These are phyloP conservation scores for Poa annua DNA, from an alignment of 176 grass and related monocot genomes.

Conservation along the genomic window DNA sequence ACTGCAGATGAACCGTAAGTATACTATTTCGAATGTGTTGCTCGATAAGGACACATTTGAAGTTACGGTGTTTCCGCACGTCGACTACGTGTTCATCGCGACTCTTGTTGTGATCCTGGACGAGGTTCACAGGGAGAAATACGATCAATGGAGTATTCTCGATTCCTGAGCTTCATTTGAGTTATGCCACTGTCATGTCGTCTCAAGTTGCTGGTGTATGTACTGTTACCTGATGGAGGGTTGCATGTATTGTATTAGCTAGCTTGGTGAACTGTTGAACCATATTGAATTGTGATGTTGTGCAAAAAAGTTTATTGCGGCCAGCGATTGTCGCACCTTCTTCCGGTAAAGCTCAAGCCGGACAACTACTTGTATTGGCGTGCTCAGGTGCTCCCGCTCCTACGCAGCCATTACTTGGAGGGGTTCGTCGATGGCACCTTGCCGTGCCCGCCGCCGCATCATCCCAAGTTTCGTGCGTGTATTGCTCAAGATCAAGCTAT, in stretches of 20 bases:
- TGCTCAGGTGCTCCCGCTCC: neutral
- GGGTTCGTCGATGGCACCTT: no score
- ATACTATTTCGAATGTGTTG: conserved; percentile 52
- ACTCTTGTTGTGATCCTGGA: conserved; percentile 73
- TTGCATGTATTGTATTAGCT: neutral
- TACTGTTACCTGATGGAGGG: neutral
- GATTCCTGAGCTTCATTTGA: neutral
- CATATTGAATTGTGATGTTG: no score
- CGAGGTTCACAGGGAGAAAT: conserved; percentile 55
- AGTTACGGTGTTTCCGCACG: conserved; percentile 55
- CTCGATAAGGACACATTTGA: conserved; percentile 63
- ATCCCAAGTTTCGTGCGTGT: no score
- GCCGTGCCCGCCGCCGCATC: neutral
- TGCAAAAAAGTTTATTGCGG: no score
- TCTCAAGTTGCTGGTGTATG: neutral
- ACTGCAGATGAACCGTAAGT: conserved; percentile 65
- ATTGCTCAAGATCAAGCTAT: no score
- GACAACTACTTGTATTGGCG: neutral
- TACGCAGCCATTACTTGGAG: neutral
- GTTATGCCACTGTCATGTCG: neutral
- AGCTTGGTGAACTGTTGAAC: no score
- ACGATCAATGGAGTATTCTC: neutral
- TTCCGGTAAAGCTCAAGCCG: neutral
- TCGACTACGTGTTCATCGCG: conserved; percentile 65
- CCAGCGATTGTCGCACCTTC: no score